Base-by-base conservation (phyloP, 2,329 filamentous ascomycete species). In the Fusarium domesticum region DNA sequence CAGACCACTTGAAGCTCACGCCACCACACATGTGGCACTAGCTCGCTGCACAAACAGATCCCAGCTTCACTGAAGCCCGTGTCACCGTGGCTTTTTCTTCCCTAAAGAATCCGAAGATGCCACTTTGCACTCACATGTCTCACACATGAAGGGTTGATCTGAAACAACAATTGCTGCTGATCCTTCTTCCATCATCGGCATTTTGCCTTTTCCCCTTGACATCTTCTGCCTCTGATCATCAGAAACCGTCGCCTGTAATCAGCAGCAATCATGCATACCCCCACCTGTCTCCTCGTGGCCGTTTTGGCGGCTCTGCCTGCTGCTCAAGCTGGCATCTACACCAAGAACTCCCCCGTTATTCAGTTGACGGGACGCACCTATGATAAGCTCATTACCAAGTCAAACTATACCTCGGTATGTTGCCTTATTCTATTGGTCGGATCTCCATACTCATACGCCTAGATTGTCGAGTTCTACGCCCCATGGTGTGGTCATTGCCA, bases 401-500 rank as follows among this genome's bases (percentile, higher is more conserved):
- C 90, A 19, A 96, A 96, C 64, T 77, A 97, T 69, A 95, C 90
- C 33, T 90, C 90, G 40, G 91, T 96, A 79, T 66, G 84, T 65
- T 23, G 28, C 15, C 10, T 12, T n/a, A 16, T 23, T 31, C 16
- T 18, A 12, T 19, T 15, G 2, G 3, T 8, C 6, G 5, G 12
- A 4, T 17, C n/a, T 40, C 18, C 2, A 35, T 42, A 40, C 37
- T 44, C 45, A 37, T 30, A 39, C n/a, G 6, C 35, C 6, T 54
- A 83, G 77, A 77, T 83, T 35, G 71, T 83, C 64, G 89, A 91
- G 70, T 97, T 97, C 77, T 97, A 96, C 63, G 92, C 92, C 7
- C 92, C 92, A 18, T 97, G 92, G 92, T 97, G 93, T 62, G 93
- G 92, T 33, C 93, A 97, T 71, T 98, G 93, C 74, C 80, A 96